Conservation (phyloP, 495 filamentous ascomycete genomes). For the Penicillium bialowiezense region DNA sequence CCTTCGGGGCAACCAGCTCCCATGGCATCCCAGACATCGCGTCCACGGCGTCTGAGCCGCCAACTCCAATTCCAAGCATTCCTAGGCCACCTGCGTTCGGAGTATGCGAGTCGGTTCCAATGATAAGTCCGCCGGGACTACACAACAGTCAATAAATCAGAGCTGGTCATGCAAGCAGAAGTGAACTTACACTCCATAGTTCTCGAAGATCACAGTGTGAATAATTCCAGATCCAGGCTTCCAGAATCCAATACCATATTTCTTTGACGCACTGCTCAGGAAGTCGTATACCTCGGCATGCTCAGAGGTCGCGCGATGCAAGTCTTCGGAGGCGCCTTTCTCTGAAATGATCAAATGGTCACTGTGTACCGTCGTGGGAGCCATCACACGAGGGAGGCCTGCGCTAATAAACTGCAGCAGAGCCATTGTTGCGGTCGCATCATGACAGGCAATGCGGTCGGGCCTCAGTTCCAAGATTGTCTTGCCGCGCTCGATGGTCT, state of each 20-base stretch:
- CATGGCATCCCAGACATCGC: conserved; percentile 87
- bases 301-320: conserved; percentile 70
- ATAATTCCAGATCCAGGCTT: conserved; percentile 82
- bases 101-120: conserved; percentile 91
- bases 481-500: conserved; percentile 74
- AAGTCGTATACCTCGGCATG: conserved; percentile 97
- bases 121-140: conserved; percentile 76
- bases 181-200: conserved; percentile 64
- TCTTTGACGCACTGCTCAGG: conserved; percentile 78
- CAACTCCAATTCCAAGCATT: conserved; percentile 86
- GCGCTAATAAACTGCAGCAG: conserved; percentile 95
- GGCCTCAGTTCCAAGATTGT: conserved; percentile 85
- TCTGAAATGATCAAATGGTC: conserved; percentile 93
- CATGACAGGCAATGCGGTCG: conserved; percentile 90
- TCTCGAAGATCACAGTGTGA: conserved; percentile 90
- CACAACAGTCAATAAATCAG: neutral
- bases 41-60: conserved; percentile 90
- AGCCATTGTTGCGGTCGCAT: conserved; percentile 95
- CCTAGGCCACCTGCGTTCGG: conserved; percentile 89
- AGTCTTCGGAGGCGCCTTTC: conserved; percentile 77
- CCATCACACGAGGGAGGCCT: conserved; percentile 75
- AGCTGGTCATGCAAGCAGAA: no score
- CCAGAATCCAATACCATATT: conserved; percentile 97
- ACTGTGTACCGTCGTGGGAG: conserved; percentile 87
- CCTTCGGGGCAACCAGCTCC: conserved; percentile 88